phyloP scores from a whole-genome alignment of 2,329 filamentous ascomycete genomes.

The Beauveria pseudobassiana region DNA sequence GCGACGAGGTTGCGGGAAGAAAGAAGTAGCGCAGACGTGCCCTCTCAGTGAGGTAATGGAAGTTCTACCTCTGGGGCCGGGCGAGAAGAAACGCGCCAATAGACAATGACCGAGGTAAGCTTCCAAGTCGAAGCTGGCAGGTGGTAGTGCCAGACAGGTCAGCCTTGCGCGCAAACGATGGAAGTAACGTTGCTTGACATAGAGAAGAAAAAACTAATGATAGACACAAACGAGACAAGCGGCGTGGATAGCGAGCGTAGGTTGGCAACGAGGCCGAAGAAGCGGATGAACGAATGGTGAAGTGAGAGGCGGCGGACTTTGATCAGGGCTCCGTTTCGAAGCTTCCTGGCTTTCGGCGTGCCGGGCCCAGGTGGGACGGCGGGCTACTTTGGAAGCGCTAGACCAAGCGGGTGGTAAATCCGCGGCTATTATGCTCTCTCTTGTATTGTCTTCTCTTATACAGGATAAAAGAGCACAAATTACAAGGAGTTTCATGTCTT shows the following conservation, averaged over 20 bases:
- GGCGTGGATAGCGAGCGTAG: not conserved
- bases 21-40: not conserved
- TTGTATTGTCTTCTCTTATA: too few species aligned
- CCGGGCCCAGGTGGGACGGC: constrained; percentile 4
- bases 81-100: not conserved
- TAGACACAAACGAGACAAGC: not conserved
- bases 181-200: not conserved
- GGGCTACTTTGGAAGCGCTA: not conserved
- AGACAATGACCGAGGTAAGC: not conserved
- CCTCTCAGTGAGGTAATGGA: not conserved
- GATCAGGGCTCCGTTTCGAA: not conserved
- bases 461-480: too few species aligned
- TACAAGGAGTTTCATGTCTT: too few species aligned
- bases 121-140: not conserved
- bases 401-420: not conserved
- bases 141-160: not conserved
- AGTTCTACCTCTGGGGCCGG: not conserved
- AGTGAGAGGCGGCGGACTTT: not conserved
- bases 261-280: not conserved
- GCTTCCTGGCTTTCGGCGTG: not conserved
- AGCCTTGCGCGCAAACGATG: not conserved
- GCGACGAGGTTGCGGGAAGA: not conserved
- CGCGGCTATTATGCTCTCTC: too few species aligned
- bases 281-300: not conserved
- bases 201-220: not conserved